Percentiles rank a stretch among this genome's conserved stretches.
Conservation (phyloP, 345 rosid species). For the Boechera stricta region DNA sequence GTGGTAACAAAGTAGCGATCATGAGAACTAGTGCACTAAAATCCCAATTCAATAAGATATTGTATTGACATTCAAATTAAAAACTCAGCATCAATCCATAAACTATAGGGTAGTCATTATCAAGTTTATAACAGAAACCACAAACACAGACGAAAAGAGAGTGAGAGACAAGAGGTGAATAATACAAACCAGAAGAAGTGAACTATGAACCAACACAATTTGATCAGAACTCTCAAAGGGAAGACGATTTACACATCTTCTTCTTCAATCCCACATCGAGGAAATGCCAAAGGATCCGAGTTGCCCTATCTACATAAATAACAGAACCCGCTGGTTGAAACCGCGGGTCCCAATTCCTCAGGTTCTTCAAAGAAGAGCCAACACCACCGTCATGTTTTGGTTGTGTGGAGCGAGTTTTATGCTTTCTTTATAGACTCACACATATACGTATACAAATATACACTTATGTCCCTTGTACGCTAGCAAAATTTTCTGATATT, state of each 20-base stretch:
- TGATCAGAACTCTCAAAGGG: slow-evolving; percentile 22
- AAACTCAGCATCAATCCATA: slow-evolving; percentile 14
- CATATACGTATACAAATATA: slow-evolving; percentile 19
- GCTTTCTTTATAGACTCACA: slow-evolving; percentile 35
- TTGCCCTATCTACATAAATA: slow-evolving; percentile 37
- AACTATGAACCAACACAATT: slow-evolving; percentile 30
- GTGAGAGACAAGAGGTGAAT: slow-evolving; percentile 7
- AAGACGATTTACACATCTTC: slow-evolving; percentile 23
- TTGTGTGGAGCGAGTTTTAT: slow-evolving; percentile 34
- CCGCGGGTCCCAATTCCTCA: slow-evolving; percentile 20
- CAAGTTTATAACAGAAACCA: background rate
- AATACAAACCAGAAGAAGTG: slow-evolving; percentile 30
- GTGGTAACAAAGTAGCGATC: background rate
- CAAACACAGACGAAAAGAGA: slow-evolving; percentile 23
- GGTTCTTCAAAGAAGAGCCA: slow-evolving; percentile 40
- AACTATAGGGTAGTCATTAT: slow-evolving; percentile 16
- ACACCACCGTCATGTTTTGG: slow-evolving; percentile 36
- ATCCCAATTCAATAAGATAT: background rate
- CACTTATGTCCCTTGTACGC: background rate
- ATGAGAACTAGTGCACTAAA: slow-evolving; percentile 3
- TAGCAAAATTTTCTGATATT: slow-evolving; percentile 12
- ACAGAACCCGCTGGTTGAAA: slow-evolving; percentile 1
- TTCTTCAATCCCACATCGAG: slow-evolving; percentile 31
- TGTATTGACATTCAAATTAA: background rate
- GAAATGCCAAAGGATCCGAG: slow-evolving; percentile 45